phyloP scores from a whole-genome alignment of 2,329 filamentous ascomycete genomes.

The Alternaria triticina region DNA sequence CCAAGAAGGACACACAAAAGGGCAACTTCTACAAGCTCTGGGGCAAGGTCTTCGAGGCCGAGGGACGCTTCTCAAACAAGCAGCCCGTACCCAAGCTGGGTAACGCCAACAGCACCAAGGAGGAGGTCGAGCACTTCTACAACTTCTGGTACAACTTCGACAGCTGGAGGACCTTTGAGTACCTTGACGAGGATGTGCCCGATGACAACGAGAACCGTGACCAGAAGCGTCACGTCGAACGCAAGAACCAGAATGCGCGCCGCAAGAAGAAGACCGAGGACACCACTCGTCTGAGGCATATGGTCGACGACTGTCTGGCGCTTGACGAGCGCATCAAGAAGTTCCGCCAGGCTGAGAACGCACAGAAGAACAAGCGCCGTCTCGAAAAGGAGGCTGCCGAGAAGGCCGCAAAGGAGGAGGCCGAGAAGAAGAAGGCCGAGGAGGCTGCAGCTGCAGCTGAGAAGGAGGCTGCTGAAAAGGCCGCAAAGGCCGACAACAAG shows the following conservation, averaged over 20 bases:
- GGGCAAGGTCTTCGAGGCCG: conserved; percentile 86
- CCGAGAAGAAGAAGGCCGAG: conserved; percentile 80
- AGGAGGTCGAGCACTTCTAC: conserved; percentile 94
- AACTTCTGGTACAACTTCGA: conserved; percentile 99
- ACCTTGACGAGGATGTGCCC: conserved; percentile 97
- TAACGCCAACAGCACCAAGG: conserved; percentile 80
- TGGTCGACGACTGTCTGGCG: conserved; percentile 85
- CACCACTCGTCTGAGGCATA: conserved; percentile 83
- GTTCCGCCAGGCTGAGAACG: conserved; percentile 90
- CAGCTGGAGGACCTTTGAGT: conserved; percentile 97
- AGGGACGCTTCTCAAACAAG: conserved; percentile 88
- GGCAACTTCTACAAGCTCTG: conserved; percentile 96
- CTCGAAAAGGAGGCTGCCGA: conserved; percentile 90
- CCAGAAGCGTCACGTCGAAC: conserved; percentile 97
- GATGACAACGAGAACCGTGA: conserved; percentile 99
- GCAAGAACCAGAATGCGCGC: conserved; percentile 96
- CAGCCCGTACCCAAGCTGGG: conserved; percentile 90
- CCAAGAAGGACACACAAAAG: conserved; percentile 87
- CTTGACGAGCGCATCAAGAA: conserved; percentile 96
- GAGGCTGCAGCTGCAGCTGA: conserved; percentile 81
- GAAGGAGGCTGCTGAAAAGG: conserved; percentile 86
- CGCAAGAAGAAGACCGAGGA: conserved; percentile 99
- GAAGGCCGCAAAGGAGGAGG: conserved; percentile 85
- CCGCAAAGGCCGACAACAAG: conserved; percentile 81
- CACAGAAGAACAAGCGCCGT: conserved; percentile 94